A percentile compares a stretch with the other conserved stretches of the same genome.
Evolutionary conservation across 1,284 basidiomycete genomes (phyloP).

Genomic region (Malassezia vespertilionis): DNA sequence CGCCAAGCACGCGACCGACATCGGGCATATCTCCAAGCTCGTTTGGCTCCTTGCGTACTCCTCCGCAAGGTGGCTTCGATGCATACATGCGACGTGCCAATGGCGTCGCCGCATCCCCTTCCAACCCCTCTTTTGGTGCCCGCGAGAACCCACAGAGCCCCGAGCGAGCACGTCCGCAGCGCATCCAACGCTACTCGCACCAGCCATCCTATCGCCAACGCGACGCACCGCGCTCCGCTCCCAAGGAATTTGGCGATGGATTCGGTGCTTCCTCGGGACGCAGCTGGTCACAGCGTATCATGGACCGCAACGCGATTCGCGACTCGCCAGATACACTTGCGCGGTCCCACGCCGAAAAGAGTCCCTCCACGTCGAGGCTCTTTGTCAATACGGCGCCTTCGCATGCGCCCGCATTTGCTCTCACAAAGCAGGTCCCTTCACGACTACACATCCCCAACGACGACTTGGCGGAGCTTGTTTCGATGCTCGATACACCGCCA

Average conservation of each 20-base stretch:
- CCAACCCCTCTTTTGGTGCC: not conserved
- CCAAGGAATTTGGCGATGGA: not conserved
- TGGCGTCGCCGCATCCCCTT: not conserved
- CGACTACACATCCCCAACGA: not conserved
- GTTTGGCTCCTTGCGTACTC: slow-evolving; percentile 3
- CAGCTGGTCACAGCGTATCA: slow-evolving; percentile 12
- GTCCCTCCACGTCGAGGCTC: slow-evolving; percentile 7
- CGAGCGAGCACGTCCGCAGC: slow-evolving; percentile 4
- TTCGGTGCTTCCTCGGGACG: not conserved
- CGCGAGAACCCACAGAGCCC: not conserved
- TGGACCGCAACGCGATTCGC: slow-evolving; percentile 4
- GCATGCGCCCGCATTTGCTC: slow-evolving; percentile 9
- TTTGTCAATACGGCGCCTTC: slow-evolving; percentile 10
- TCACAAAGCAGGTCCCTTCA: not conserved
- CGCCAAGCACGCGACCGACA: slow-evolving; percentile 1
- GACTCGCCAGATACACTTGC: not conserved
- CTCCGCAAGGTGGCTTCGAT: slow-evolving; percentile 9
- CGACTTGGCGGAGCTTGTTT: slow-evolving; percentile 11
- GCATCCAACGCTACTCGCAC: slow-evolving; percentile 12
- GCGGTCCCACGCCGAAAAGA: not conserved
- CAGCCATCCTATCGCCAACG: slow-evolving; percentile 13
- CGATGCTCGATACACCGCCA: slow-evolving; percentile 13
- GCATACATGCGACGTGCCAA: slow-evolving; percentile 4
- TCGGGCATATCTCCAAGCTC: slow-evolving; percentile 8
- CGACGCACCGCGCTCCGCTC: slow-evolving; percentile 2